Evolutionary conservation across 306 rosid genomes (phyloP), one percentile per base, ranked within the genome.

Genomic region (Prunus dulcis): DNA sequence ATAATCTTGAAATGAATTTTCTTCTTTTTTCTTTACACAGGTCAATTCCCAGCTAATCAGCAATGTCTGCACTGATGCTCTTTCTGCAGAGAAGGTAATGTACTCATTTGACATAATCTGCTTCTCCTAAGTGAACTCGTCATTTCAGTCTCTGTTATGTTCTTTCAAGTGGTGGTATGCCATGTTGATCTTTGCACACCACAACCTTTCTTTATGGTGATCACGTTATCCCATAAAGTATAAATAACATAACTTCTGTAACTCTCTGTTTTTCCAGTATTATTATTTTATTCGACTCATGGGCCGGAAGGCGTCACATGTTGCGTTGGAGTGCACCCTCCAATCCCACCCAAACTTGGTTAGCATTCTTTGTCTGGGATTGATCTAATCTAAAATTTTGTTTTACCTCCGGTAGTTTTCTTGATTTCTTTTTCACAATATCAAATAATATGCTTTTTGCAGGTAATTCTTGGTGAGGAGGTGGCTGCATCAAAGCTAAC

Each of bases 261-360:
- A 34, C 75, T 17, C 25, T 55, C 28, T 77, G 60, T 69, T 74
- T 77, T 77, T 80, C 81, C 79, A 95, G 99, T 95, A 95, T 80
- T 95, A 92, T 82, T 95, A 95, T 81, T 95, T 95, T 76, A 92
- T 95, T 77, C 85, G 99, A 80, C 97, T 95, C 71, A 95, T 95
- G 99, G 99, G 99, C 76, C 91, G 98, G 81, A 95, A 92, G 84
- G 92, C 93, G 75, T 95, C 99, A 10, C 97, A 95, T 64, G 99
- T 95, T 80, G 97, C 99, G 45, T 82, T 95, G 80, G 99, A 95
- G 82, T 95, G 99, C 88, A 92, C 97, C 65, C 97, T 95, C 70
- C 99, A 95, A 78, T 95, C 99, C 64, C 99, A 95, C 87, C 99
- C 99, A 25, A 95, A 95, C 78, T 82, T 95, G 97, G 99, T 86